Conservation (phyloP, 192 early-diverging fungal genomes). For the Entophlyctis luteolus region DNA sequence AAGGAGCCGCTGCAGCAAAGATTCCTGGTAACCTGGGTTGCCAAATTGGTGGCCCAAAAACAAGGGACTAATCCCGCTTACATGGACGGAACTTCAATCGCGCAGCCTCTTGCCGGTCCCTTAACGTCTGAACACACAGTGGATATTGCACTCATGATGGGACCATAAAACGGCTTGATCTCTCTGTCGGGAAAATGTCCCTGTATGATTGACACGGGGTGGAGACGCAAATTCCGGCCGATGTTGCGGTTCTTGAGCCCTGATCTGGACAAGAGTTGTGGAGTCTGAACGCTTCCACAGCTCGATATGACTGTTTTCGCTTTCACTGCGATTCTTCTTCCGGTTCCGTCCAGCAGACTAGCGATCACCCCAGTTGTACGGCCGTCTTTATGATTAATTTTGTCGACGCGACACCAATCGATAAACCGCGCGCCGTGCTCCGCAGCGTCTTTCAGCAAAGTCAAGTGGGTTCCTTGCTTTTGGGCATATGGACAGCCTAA, state of each 20-base stretch:
- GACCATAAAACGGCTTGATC: constrained; percentile 23
- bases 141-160: constrained; percentile 68
- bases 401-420: constrained; percentile 52
- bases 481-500: constrained; percentile 67
- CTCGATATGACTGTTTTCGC: constrained; percentile 57
- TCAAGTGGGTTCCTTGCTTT: constrained; percentile 64
- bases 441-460: constrained; percentile 68
- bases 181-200: constrained; percentile 64
- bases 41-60: not conserved
- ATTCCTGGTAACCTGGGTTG: constrained; percentile 52
- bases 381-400: constrained; percentile 52
- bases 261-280: constrained; percentile 59
- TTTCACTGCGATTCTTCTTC: constrained; percentile 39
- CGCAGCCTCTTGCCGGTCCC: constrained; percentile 61
- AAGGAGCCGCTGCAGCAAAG: constrained; percentile 44
- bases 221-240: constrained; percentile 60
- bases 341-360: constrained; percentile 27
- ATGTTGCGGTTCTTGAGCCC: constrained; percentile 67
- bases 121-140: constrained; percentile 55
- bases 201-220: constrained; percentile 59
- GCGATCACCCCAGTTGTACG: constrained; percentile 56
- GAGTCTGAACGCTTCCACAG: constrained; percentile 63
- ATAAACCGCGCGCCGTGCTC: constrained; percentile 60
- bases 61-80: not conserved
- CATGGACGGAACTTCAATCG: constrained; percentile 45